Percentiles rank a stretch among this genome's conserved stretches.
These are phyloP conservation scores for Xylaria sp. DNA, from an alignment of 2,329 filamentous ascomycete genomes.

Conservation along the genomic window DNA sequence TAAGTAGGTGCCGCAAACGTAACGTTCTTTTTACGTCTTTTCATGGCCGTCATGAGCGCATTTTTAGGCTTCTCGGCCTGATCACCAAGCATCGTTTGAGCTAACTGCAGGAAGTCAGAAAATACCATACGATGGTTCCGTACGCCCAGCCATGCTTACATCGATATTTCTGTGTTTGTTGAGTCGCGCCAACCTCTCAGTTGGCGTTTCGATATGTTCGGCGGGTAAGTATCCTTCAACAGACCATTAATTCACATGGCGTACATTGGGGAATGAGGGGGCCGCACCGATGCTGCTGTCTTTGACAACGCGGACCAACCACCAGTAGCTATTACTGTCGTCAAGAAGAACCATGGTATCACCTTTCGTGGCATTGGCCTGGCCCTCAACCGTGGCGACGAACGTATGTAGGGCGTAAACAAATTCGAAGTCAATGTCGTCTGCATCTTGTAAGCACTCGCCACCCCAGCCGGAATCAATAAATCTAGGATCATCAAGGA, in stretches of 20 bases:
- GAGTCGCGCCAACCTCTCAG: slow-evolving; percentile 82
- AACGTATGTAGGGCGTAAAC: slow-evolving; percentile 98
- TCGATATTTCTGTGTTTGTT: slow-evolving; percentile 99
- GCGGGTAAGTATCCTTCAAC: slow-evolving; percentile 81
- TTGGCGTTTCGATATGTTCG: slow-evolving; percentile 97
- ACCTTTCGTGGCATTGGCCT: slow-evolving; percentile 96
- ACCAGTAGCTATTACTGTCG: slow-evolving; percentile 99
- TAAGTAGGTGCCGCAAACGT: slow-evolving; percentile 81
- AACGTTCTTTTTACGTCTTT: slow-evolving; percentile 79
- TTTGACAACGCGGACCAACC: slow-evolving; percentile 94
- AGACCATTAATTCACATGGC: slow-evolving; percentile 7
- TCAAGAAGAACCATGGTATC: slow-evolving; percentile 98
- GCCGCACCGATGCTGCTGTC: slow-evolving; percentile 80
- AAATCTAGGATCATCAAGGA: slow-evolving; percentile 52
- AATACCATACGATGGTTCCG: neutral
- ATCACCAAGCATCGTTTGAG: slow-evolving; percentile 58
- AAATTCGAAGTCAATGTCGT: slow-evolving; percentile 99
- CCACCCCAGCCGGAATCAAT: slow-evolving; percentile 68
- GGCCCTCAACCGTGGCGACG: slow-evolving; percentile 93
- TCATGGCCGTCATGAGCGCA: slow-evolving; percentile 76
- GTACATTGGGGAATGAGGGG: neutral
- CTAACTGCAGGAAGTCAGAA: slow-evolving; percentile 44
- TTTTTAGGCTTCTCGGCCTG: slow-evolving; percentile 73
- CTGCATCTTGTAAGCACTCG: slow-evolving; percentile 85
- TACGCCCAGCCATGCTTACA: slow-evolving; percentile 49